A percentile compares a stretch with the other conserved stretches of the same genome.
phyloP scores from a whole-genome alignment of 495 filamentous ascomycete genomes.

The Aspergillus heteromorphus region DNA sequence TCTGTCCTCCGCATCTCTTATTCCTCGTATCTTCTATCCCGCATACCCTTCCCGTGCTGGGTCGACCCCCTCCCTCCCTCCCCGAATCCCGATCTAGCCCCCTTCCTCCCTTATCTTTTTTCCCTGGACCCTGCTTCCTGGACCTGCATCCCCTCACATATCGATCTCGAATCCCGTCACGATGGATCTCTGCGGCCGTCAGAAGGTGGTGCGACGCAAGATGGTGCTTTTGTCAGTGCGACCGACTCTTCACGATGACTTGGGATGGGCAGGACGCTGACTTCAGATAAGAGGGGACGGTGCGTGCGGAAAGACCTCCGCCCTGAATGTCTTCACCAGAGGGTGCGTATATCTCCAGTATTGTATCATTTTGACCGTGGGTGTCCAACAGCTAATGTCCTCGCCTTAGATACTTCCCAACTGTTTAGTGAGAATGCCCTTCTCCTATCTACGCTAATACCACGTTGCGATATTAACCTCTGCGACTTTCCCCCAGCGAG shows the following conservation, averaged over 20 bases:
- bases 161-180: constrained; percentile 8
- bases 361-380: constrained; percentile 11
- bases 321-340: constrained; percentile 97
- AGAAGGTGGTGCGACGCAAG: constrained; percentile 90
- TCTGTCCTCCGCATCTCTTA: not conserved
- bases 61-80: not conserved
- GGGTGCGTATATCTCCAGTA: constrained; percentile 51
- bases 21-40: not conserved
- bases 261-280: not conserved
- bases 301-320: constrained; percentile 94
- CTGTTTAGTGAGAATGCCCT: constrained; percentile 69
- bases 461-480: constrained; percentile 25
- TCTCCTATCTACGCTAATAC: not conserved
- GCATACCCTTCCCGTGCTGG: too few relatives aligned
- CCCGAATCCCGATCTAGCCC: not conserved
- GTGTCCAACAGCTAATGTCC: constrained; percentile 18
- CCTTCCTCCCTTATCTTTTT: not conserved
- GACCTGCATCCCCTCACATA: constrained; percentile 2
- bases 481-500: constrained; percentile 48
- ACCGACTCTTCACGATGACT: not conserved
- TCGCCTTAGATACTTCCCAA: constrained; percentile 78
- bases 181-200: constrained; percentile 53
- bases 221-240: constrained; percentile 85
- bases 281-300: constrained; percentile 70
- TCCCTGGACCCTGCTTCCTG: not conserved